Evolutionary conservation across 495 filamentous ascomycete species (phyloP).

Genomic region (Stereocaulon alpinum): DNA sequence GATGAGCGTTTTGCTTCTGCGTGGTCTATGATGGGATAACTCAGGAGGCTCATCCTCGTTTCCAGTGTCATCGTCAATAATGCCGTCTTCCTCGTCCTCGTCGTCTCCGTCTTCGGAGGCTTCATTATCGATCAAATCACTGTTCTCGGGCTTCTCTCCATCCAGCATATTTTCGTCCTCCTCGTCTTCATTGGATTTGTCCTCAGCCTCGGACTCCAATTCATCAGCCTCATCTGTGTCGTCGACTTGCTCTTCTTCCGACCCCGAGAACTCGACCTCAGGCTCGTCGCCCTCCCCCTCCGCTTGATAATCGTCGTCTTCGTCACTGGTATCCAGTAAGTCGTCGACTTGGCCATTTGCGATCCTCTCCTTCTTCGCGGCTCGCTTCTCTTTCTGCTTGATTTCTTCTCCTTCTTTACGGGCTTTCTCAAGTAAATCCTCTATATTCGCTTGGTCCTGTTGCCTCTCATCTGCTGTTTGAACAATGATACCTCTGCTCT

Average conservation of each 20-base stretch:
- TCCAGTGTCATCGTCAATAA: slow-evolving; percentile 29
- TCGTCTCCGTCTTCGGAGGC: slow-evolving; percentile 32
- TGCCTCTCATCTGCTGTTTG: slow-evolving; percentile 79
- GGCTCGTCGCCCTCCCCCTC: slow-evolving; percentile 35
- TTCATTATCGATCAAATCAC: slow-evolving; percentile 26
- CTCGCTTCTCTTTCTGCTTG: slow-evolving; percentile 61
- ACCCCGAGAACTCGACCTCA: slow-evolving; percentile 43
- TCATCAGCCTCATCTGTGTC: slow-evolving; percentile 22
- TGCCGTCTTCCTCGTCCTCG: slow-evolving; percentile 30
- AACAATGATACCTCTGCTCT: slow-evolving; percentile 68
- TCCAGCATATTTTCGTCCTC: slow-evolving; percentile 31
- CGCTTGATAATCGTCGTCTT: slow-evolving; percentile 54
- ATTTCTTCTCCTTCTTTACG: slow-evolving; percentile 71
- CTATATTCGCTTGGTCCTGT: slow-evolving; percentile 67
- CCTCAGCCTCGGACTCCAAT: slow-evolving; percentile 30
- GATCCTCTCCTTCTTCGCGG: slow-evolving; percentile 50
- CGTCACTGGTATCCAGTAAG: slow-evolving; percentile 41
- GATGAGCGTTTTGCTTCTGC: slow-evolving; percentile 34
- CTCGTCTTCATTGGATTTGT: slow-evolving; percentile 29
- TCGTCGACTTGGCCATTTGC: slow-evolving; percentile 38
- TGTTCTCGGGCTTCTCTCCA: slow-evolving; percentile 32
- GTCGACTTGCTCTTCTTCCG: slow-evolving; percentile 34
- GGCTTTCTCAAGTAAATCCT: slow-evolving; percentile 78
- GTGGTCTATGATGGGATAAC: slow-evolving; percentile 24
- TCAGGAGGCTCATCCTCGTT: slow-evolving; percentile 32